Conservation (phyloP, 2,329 filamentous ascomycete species). For the Emergomyces orientalis region DNA sequence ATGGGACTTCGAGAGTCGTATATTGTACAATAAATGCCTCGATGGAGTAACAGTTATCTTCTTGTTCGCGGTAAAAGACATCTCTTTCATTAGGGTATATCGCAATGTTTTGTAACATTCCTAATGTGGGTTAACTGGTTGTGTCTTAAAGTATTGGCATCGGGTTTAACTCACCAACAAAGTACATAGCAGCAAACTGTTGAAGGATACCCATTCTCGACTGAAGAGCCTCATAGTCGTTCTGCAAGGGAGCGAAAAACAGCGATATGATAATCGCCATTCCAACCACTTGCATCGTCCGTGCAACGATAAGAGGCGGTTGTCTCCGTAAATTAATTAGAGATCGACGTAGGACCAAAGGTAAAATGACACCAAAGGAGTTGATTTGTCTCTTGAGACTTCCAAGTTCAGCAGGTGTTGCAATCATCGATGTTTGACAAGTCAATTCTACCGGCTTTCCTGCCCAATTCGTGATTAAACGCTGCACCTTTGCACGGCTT, state of each 20-base stretch:
- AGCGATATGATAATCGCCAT: slow-evolving; percentile 54
- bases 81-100: slow-evolving; percentile 63
- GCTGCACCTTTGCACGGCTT: slow-evolving; percentile 53
- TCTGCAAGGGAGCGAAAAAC: slow-evolving; percentile 62
- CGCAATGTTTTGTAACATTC: slow-evolving; percentile 71
- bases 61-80: slow-evolving; percentile 68
- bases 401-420: slow-evolving; percentile 63
- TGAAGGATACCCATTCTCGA: slow-evolving; percentile 66
- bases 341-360: slow-evolving; percentile 58
- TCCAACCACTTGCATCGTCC: slow-evolving; percentile 58
- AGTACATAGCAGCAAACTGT: slow-evolving; percentile 52
- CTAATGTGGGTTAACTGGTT: slow-evolving; percentile 28
- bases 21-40: slow-evolving; percentile 64
- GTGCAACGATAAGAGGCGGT: slow-evolving; percentile 53
- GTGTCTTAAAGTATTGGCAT: not conserved
- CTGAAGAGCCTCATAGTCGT: slow-evolving; percentile 61
- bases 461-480: slow-evolving; percentile 53
- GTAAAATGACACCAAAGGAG: slow-evolving; percentile 54
- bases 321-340: slow-evolving; percentile 61
- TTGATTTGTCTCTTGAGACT: slow-evolving; percentile 56
- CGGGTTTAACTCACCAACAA: slow-evolving; percentile 24
- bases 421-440: slow-evolving; percentile 38
- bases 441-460: slow-evolving; percentile 16
- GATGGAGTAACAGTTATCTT: slow-evolving; percentile 61
- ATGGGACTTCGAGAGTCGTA: slow-evolving; percentile 60